phyloP scores from a whole-genome alignment of 179 eudicot genomes.

The Heliamphora pulchella region DNA sequence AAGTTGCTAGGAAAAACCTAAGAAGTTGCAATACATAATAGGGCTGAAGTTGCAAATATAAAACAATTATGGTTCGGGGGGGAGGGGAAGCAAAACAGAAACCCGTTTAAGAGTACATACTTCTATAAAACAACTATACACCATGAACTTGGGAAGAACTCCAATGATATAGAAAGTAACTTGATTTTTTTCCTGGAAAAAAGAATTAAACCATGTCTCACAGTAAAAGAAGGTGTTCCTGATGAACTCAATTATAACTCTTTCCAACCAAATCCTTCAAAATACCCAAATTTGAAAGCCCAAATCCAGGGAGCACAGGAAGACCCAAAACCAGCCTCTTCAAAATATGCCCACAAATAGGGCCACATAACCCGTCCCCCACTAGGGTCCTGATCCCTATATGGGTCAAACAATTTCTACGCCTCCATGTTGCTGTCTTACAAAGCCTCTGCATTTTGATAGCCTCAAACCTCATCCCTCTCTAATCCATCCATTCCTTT shows the following conservation, averaged over 20 bases:
- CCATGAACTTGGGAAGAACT: too few relatives aligned
- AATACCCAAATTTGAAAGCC: slow-evolving; percentile 60
- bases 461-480: slow-evolving; percentile 82
- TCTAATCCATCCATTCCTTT: slow-evolving; percentile 70
- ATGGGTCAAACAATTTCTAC: slow-evolving; percentile 85
- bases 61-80: too few relatives aligned
- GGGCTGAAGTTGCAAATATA: too few relatives aligned
- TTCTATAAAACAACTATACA: too few relatives aligned
- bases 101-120: too few relatives aligned
- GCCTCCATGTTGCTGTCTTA: slow-evolving; percentile 88
- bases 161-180: too few relatives aligned
- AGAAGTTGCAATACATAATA: too few relatives aligned
- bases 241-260: slow-evolving; percentile 19
- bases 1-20: too few relatives aligned
- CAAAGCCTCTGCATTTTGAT: slow-evolving; percentile 79
- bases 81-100: too few relatives aligned
- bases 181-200: too few relatives aligned
- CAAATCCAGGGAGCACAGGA: slow-evolving; percentile 65
- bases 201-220: too few relatives aligned
- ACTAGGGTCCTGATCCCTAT: slow-evolving; percentile 86
- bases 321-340: slow-evolving; percentile 89
- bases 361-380: slow-evolving; percentile 94
- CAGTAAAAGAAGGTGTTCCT: too few relatives aligned
- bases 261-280: slow-evolving; percentile 82
- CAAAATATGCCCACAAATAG: slow-evolving; percentile 86